Evolutionary conservation across 306 rosid genomes (phyloP), one percentile per base, ranked within the genome.

Genomic region (Trifolium pratense): DNA sequence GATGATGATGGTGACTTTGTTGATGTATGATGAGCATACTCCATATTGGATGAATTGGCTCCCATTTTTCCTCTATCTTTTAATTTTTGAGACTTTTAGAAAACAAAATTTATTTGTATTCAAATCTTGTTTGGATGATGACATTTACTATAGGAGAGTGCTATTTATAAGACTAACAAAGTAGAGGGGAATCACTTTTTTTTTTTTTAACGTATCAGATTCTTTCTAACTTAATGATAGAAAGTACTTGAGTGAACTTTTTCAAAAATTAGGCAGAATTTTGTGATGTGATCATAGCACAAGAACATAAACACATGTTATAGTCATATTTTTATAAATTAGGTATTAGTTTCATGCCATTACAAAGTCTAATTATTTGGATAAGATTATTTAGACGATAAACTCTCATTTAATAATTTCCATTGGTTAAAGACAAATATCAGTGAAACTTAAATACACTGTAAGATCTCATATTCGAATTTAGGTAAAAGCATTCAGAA

Each of bases 1-100:
- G 89, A 78, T 66, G 67, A 34, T 34, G 45, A 2, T 62, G 34
- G 2, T 57, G 78, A 43, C 1, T 20, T 23, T 9, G 80, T 9
- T 8, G 87, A 13, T 49, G 12, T 49, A 18, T 63, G 59, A 18
- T 63, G 59, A 15, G 12, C 26, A 64, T 16, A 14, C 51, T 62
- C 81, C 5, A 64, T 34, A 58, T 59, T 66, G 45, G 91, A 86
- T 1, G 56, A 0, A 2, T n/a, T 77, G 65, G 42, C 72, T 53
- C 92, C 92, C 97, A 91, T 91, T 16, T 36, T 71, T 34, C 21
- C 29, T 56, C 14, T 43, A 72, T 14, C 76, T 9, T 52, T 26
- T 26, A 26, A 26, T n/a, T 26, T 78, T 61, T 15, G 17, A 18
- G 15, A 11, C 14, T 48, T 17, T 37, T 16, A 52, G 16, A 49